These are phyloP conservation scores for Bruguiera sexangula DNA, from an alignment of 345 rosid genomes.

Conservation along the genomic window DNA sequence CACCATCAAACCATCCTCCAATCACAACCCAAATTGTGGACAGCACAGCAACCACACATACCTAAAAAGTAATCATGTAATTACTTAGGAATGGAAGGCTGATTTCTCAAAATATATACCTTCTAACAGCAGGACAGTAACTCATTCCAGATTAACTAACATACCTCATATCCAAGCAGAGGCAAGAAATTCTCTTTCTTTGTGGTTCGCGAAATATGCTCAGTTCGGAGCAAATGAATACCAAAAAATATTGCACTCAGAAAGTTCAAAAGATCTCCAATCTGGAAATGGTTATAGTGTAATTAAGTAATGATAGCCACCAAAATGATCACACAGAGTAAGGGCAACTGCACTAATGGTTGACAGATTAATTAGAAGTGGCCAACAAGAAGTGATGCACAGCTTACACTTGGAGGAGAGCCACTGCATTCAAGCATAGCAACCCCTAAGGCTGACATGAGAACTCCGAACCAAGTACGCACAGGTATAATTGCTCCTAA, in stretches of 20 bases:
- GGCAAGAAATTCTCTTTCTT: conserved; percentile 24
- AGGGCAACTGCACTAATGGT: neutral
- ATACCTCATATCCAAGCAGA: conserved; percentile 26
- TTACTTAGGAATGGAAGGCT: neutral
- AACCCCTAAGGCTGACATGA: conserved; percentile 23
- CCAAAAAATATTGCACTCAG: conserved; percentile 29
- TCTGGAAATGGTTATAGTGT: conserved; percentile 6
- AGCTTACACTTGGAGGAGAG: conserved; percentile 27
- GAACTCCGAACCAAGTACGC: conserved; percentile 27
- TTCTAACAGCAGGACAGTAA: neutral
- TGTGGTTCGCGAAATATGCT: conserved; percentile 22
- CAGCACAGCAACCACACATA: conserved; percentile 25
- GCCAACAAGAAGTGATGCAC: neutral
- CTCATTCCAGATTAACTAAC: neutral
- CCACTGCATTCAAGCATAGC: conserved; percentile 29
- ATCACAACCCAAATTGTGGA: conserved; percentile 23
- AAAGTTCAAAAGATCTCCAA: conserved; percentile 32
- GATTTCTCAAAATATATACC: neutral
- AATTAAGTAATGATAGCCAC: neutral
- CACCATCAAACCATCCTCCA: conserved; percentile 16
- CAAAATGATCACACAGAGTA: neutral
- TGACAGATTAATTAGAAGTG: neutral
- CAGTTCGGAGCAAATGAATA: conserved; percentile 30
- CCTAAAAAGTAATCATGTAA: conserved; percentile 1
- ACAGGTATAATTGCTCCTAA: conserved; percentile 21